Percentiles rank a stretch among this genome's conserved stretches.
Evolutionary conservation across 768 basidiomycete species (phyloP).

Genomic region (Mycena galopus): DNA sequence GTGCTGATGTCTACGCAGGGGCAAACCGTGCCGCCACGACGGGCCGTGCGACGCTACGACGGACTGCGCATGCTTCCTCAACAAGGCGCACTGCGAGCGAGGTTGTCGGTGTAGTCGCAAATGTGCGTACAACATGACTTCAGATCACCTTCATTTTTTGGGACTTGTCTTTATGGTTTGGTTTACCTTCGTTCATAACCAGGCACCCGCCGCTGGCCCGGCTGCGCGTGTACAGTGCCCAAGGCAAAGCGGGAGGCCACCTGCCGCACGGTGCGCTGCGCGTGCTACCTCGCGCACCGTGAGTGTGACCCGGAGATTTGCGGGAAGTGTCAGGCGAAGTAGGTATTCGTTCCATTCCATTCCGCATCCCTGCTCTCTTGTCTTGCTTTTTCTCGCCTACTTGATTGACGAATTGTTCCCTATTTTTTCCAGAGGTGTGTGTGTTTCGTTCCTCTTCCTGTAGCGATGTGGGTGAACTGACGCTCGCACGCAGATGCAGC

Average conservation of each 20-base stretch:
- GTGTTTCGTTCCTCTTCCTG: background rate
- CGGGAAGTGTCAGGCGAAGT: slow-evolving; percentile 63
- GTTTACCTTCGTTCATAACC: too few species aligned
- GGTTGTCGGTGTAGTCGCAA: slow-evolving; percentile 65
- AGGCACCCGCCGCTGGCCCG: slow-evolving; percentile 70
- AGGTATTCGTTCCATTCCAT: slow-evolving; percentile 32
- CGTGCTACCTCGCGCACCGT: slow-evolving; percentile 61
- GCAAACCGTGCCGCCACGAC: slow-evolving; percentile 65
- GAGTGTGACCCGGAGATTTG: slow-evolving; percentile 84
- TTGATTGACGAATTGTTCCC: background rate
- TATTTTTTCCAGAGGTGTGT: slow-evolving; percentile 41
- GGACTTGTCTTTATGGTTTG: too few species aligned
- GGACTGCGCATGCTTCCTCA: slow-evolving; percentile 63
- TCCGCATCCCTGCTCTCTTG: background rate
- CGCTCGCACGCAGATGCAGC: slow-evolving; percentile 42
- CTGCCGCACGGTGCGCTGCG: slow-evolving; percentile 61
- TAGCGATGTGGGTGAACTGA: background rate
- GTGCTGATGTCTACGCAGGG: too few species aligned
- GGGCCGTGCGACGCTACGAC: slow-evolving; percentile 64
- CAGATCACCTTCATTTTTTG: background rate
- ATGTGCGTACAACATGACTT: slow-evolving; percentile 53
- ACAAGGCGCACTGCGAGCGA: slow-evolving; percentile 66
- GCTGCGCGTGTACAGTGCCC: slow-evolving; percentile 62
- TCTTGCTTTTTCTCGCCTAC: background rate
- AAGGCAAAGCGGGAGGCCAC: slow-evolving; percentile 38